A percentile compares a stretch with the other conserved stretches of the same genome.
Conservation (phyloP, 352 stramenopile genomes). For the Phytophthora pluvialis region DNA sequence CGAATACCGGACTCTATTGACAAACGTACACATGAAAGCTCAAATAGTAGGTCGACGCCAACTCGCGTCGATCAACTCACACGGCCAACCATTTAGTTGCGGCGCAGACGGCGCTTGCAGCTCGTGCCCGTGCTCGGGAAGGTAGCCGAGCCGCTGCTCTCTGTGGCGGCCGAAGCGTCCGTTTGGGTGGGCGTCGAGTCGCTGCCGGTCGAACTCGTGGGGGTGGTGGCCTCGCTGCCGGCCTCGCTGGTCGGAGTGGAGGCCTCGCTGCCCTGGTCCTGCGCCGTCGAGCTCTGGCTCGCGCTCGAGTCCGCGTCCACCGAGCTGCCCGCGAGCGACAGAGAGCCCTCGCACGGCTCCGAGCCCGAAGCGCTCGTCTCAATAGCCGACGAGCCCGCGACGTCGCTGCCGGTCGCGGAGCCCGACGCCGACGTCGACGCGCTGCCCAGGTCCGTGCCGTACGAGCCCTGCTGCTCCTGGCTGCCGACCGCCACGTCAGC, state of each 20-base stretch:
- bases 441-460: not conserved
- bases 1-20: slow-evolving; percentile 19
- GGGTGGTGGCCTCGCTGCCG: slow-evolving; percentile 16
- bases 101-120: slow-evolving; percentile 36
- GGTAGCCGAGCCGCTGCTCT: slow-evolving; percentile 21
- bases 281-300: slow-evolving; percentile 10
- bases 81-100: slow-evolving; percentile 19
- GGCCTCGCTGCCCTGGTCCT: slow-evolving; percentile 9
- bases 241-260: slow-evolving; percentile 15
- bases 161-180: slow-evolving; percentile 7
- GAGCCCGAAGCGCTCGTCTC: slow-evolving; percentile 25
- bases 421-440: slow-evolving; percentile 18
- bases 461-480: slow-evolving; percentile 17
- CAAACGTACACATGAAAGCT: slow-evolving; percentile 11
- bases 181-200: slow-evolving; percentile 21
- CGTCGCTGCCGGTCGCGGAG: slow-evolving; percentile 20
- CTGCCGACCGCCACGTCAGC: slow-evolving; percentile 10
- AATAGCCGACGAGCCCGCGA: slow-evolving; percentile 20
- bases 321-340: slow-evolving; percentile 25
- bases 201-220: slow-evolving; percentile 16
- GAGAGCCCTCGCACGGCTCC: slow-evolving; percentile 27
- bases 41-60: slow-evolving; percentile 7
- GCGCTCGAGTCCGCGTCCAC: slow-evolving; percentile 9
- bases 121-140: slow-evolving; percentile 34
- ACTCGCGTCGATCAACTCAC: slow-evolving; percentile 1